Conservation (phyloP, 192 early-diverging fungal genomes). For the Coemansia furcata region DNA sequence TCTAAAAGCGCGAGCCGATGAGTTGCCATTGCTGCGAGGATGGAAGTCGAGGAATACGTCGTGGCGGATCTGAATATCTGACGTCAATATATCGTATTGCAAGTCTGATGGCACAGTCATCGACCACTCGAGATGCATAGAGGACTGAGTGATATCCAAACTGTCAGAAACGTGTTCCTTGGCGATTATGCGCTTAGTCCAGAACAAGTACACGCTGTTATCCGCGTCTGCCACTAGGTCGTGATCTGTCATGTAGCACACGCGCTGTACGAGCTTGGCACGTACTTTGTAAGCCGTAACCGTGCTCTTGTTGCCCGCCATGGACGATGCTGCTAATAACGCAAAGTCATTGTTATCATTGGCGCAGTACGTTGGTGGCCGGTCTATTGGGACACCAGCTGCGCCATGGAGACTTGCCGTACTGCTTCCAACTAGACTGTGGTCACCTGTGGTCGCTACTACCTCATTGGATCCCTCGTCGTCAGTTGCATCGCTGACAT, state of each 20-base stretch:
- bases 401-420: background rate
- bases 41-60: slow-evolving; percentile 21
- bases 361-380: slow-evolving; percentile 1
- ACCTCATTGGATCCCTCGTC: background rate
- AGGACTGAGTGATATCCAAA: background rate
- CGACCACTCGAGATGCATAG: slow-evolving; percentile 3
- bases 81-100: slow-evolving; percentile 4
- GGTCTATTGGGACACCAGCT: background rate
- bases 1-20: no score
- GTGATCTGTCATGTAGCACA: slow-evolving; percentile 16
- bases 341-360: background rate
- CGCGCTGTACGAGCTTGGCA: slow-evolving; percentile 25
- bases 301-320: slow-evolving; percentile 3
- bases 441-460: background rate
- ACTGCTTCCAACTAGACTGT: background rate
- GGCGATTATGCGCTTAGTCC: slow-evolving; percentile 21
- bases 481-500: background rate
- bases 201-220: slow-evolving; percentile 23
- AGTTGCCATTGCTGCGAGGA: background rate
- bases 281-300: slow-evolving; percentile 17
- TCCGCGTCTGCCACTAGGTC: slow-evolving; percentile 12
- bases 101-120: background rate
- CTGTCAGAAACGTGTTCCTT: background rate
- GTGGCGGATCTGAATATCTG: slow-evolving; percentile 20
- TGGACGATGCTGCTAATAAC: background rate